Evolutionary conservation across 208 protist species (phyloP).

Genomic region (Crithidia acanthocephali): DNA sequence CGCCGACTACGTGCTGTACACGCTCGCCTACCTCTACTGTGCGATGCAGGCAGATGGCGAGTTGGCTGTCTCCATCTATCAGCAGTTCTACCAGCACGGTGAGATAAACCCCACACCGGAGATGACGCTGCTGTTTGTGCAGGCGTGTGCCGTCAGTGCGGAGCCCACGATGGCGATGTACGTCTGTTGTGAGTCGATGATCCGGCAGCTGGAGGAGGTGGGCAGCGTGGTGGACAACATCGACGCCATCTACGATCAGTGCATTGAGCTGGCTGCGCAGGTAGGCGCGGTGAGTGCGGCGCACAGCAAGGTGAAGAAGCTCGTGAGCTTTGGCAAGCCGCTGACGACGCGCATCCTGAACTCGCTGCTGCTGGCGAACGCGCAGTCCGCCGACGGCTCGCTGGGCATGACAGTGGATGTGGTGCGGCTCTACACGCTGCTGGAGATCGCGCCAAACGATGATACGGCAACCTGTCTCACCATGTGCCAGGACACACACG

Average conservation of each 20-base stretch:
- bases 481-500: slow-evolving; percentile 55
- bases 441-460: slow-evolving; percentile 61
- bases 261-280: slow-evolving; percentile 79
- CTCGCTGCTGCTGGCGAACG: slow-evolving; percentile 84
- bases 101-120: slow-evolving; percentile 87
- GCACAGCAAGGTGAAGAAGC: slow-evolving; percentile 74
- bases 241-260: slow-evolving; percentile 75
- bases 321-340: slow-evolving; percentile 77
- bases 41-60: slow-evolving; percentile 81
- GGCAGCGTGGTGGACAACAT: slow-evolving; percentile 73
- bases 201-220: slow-evolving; percentile 68
- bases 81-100: slow-evolving; percentile 63
- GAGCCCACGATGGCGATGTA: slow-evolving; percentile 72
- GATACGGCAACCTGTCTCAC: slow-evolving; percentile 69
- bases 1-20: slow-evolving; percentile 83
- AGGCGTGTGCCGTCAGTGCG: slow-evolving; percentile 70
- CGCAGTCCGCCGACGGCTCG: slow-evolving; percentile 69
- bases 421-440: slow-evolving; percentile 60
- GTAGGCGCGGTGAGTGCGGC: slow-evolving; percentile 76
- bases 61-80: slow-evolving; percentile 72
- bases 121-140: slow-evolving; percentile 78
- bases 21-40: slow-evolving; percentile 76
- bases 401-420: slow-evolving; percentile 72
- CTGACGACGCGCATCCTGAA: slow-evolving; percentile 85
- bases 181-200: slow-evolving; percentile 42